Base-by-base conservation (phyloP, 345 rosid genomes). In the Linum trigynum region DNA sequence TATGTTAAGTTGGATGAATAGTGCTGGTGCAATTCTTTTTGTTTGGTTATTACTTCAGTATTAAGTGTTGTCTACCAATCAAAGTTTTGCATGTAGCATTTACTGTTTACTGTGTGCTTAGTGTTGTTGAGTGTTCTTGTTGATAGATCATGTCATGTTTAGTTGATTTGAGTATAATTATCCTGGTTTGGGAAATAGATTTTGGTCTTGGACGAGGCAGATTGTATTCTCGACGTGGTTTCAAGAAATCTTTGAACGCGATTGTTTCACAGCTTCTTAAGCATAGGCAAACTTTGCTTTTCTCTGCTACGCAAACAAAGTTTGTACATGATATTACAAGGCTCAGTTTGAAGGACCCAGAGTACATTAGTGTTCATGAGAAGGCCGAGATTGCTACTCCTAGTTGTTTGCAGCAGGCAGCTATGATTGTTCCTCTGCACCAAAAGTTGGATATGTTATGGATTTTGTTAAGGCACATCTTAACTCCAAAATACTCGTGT, bases 191-290 rank as follows among this genome's bases (percentile, higher is more conserved):
- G 61, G 73, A 48, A 81, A 80, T 84, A 92, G 98, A 81, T 85
- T 76, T 75, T 92, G 89, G 85, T 94, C 65, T 90, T 94, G 64
- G 97, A 94, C 68, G 99, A 94, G 85, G 99, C 99, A 66, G 99
- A 94, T 77, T 95, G 95, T 17, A 86, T 94, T 56, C 99, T 94
- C 72, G 99, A 94, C 64, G 78, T 84, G 71, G 92, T 10, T 94
- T 94, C 69, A 88, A 86, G 81, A 88, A 88, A 75, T 69, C 82
- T 55, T 66, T 94, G 65, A 86, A 94, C 84, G 95, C 96, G 48
- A 94, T 94, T 38, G 69, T 92, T 59, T 85, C 98, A 0, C 97
- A 90, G 82, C 79, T 92, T 48, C 94, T 97, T 48, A 85, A 76
- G 79, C 77, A 59, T 62, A 79, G 98, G 66, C 97, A 92, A 75